Conservation (phyloP, 768 basidiomycete genomes). For the Scleroderma citrinum region DNA sequence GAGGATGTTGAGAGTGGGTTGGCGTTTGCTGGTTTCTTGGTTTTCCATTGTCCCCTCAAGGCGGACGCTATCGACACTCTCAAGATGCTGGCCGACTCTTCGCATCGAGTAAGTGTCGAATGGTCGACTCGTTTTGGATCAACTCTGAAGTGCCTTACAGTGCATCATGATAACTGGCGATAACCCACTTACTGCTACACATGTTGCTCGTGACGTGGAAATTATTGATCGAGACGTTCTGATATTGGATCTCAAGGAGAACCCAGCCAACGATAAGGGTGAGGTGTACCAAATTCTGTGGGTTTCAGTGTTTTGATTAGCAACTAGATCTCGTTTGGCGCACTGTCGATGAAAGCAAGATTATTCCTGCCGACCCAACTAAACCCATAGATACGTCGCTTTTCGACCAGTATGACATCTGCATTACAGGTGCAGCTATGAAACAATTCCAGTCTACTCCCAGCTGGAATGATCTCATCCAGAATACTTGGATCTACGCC, state of each 20-base stretch:
- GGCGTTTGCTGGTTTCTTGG: constrained; percentile 90
- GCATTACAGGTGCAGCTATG: constrained; percentile 91
- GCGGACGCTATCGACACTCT: constrained; percentile 84
- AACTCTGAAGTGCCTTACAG: constrained; percentile 33
- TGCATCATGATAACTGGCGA: constrained; percentile 99
- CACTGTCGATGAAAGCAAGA: constrained; percentile 85
- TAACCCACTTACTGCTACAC: constrained; percentile 94
- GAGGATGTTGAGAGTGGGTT: constrained; percentile 75
- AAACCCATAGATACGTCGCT: constrained; percentile 73
- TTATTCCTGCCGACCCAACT: constrained; percentile 79
- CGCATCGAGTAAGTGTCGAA: constrained; percentile 72
- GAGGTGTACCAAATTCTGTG: constrained; percentile 18
- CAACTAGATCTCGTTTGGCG: constrained; percentile 80
- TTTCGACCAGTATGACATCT: constrained; percentile 89
- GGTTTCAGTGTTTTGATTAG: not conserved
- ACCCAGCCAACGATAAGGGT: constrained; percentile 66
- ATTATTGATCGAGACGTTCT: constrained; percentile 94
- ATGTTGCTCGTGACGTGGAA: constrained; percentile 94
- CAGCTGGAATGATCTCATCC: constrained; percentile 77
- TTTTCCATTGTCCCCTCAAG: constrained; percentile 98
- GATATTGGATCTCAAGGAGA: constrained; percentile 86
- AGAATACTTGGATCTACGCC: constrained; percentile 97
- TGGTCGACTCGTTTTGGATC: not conserved
- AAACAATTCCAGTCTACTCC: constrained; percentile 73
- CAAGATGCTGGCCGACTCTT: constrained; percentile 93